These are phyloP conservation scores for Eucalyptus shirleyi DNA, from an alignment of 345 rosid genomes.

Conservation along the genomic window DNA sequence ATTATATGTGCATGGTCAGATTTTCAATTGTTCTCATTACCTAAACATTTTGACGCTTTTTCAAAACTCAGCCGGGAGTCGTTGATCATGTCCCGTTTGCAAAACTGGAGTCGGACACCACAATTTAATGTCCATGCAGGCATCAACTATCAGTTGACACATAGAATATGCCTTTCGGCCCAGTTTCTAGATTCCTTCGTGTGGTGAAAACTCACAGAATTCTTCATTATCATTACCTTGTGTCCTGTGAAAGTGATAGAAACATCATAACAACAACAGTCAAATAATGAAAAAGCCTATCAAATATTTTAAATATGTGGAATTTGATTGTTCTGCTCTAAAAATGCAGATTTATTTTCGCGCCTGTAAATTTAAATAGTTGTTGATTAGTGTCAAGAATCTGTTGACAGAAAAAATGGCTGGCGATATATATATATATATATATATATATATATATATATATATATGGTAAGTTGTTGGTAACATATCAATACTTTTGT, in stretches of 20 bases:
- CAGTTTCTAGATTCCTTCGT: background rate
- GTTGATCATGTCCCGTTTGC: background rate
- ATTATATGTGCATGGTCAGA: background rate
- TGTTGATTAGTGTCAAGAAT: background rate
- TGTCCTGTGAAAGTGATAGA: background rate
- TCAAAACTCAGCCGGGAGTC: background rate
- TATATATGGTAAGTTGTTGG: background rate
- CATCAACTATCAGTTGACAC: background rate
- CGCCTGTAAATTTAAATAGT: background rate
- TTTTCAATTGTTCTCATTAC: background rate
- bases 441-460: background rate
- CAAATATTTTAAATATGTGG: background rate
- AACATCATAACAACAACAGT: background rate
- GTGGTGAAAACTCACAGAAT: background rate
- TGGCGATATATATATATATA: background rate
- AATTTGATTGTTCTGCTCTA: background rate
- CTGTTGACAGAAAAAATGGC: background rate
- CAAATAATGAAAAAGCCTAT: background rate
- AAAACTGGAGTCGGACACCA: background rate
- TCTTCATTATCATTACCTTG: background rate
- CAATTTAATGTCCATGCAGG: background rate
- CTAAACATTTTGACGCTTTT: background rate
- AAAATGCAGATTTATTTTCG: background rate
- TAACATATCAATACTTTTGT: background rate
- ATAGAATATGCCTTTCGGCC: background rate